A percentile compares a stretch with the other conserved stretches of the same genome.
Evolutionary conservation across 768 basidiomycete species (phyloP).

Genomic region (Vishniacozyma victoriae): DNA sequence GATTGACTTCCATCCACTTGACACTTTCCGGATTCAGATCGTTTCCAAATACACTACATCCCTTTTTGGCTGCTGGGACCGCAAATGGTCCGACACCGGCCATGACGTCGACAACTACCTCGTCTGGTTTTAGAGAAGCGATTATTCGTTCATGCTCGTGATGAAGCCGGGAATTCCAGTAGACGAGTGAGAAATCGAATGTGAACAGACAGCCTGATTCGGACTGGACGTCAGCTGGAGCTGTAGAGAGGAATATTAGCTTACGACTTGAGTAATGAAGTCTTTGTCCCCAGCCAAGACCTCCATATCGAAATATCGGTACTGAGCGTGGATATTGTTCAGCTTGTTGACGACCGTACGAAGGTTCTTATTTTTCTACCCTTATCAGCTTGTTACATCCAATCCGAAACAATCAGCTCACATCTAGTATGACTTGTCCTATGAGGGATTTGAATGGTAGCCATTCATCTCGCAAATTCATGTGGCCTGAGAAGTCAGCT

Average conservation of each 20-base stretch:
- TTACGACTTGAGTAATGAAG: slow-evolving; percentile 80
- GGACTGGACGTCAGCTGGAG: slow-evolving; percentile 52
- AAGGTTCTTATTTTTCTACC: slow-evolving; percentile 76
- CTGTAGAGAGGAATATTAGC: neutral
- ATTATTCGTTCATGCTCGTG: slow-evolving; percentile 87
- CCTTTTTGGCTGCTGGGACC: slow-evolving; percentile 84
- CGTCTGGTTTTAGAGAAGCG: slow-evolving; percentile 57
- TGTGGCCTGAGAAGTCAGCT: slow-evolving; percentile 59
- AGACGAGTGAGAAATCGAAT: slow-evolving; percentile 91
- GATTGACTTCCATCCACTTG: slow-evolving; percentile 69
- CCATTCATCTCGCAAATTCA: slow-evolving; percentile 86
- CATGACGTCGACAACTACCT: slow-evolving; percentile 84
- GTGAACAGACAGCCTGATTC: slow-evolving; percentile 81
- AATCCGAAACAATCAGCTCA: slow-evolving; percentile 48
- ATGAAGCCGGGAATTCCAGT: slow-evolving; percentile 95
- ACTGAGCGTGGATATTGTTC: slow-evolving; percentile 73
- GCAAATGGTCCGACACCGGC: slow-evolving; percentile 97
- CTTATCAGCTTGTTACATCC: neutral
- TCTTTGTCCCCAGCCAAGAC: slow-evolving; percentile 84
- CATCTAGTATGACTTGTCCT: slow-evolving; percentile 86
- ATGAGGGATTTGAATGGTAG: slow-evolving; percentile 85
- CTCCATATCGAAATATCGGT: slow-evolving; percentile 95
- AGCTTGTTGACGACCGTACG: slow-evolving; percentile 94
- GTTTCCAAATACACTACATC: slow-evolving; percentile 82
- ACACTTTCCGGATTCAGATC: slow-evolving; percentile 88